These are phyloP conservation scores for Fusarium oxysporum DNA, from an alignment of 2,329 filamentous ascomycete genomes.

Conservation along the genomic window DNA sequence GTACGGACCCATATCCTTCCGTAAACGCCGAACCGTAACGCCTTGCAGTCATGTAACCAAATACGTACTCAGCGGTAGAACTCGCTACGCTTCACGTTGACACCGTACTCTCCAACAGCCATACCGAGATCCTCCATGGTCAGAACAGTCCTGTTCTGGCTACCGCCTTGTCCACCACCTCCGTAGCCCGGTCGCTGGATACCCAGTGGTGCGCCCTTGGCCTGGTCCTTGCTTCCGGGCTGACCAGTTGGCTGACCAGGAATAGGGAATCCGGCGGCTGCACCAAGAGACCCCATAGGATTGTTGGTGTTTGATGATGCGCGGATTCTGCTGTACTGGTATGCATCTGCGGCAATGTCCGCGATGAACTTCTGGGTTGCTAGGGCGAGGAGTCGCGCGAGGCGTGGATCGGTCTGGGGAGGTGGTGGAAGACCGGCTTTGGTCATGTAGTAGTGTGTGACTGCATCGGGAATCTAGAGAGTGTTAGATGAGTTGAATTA, in stretches of 20 bases:
- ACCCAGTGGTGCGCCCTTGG: conserved; percentile 71
- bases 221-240: conserved; percentile 67
- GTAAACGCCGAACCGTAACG: conserved; percentile 43
- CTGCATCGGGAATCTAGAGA: conserved; percentile 86
- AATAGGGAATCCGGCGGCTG: conserved; percentile 75
- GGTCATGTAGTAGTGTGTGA: conserved; percentile 98
- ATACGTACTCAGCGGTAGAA: conserved; percentile 79
- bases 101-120: conserved; percentile 97
- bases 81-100: conserved; percentile 96
- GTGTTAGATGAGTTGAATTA: conserved; percentile 14
- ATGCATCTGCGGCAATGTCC: conserved; percentile 95
- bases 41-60: conserved; percentile 32
- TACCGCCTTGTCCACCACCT: conserved; percentile 88
- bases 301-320: conserved; percentile 91
- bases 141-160: conserved; percentile 90
- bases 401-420: conserved; percentile 87
- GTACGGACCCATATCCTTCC: conserved; percentile 16
- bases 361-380: conserved; percentile 99
- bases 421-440: conserved; percentile 94
- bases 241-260: conserved; percentile 71
- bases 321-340: conserved; percentile 96
- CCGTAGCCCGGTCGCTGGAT: conserved; percentile 84
- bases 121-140: conserved; percentile 99
- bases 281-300: conserved; percentile 87
- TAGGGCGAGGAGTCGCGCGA: conserved; percentile 92